Evolutionary conservation across 2,329 filamentous ascomycete species (phyloP).

Genomic region (Madurella mycetomatis): DNA sequence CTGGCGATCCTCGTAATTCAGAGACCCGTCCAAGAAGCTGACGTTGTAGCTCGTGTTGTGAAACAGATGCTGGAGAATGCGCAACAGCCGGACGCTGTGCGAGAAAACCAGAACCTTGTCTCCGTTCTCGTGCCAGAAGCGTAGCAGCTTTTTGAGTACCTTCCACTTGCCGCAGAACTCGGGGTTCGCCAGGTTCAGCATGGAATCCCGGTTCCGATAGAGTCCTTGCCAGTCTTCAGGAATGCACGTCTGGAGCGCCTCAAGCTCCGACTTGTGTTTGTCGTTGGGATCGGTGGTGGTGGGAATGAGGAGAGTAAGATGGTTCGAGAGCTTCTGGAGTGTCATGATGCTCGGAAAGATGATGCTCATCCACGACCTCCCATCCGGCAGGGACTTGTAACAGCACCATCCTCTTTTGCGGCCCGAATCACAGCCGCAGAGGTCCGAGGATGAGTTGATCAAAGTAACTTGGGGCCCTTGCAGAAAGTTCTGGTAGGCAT

Average conservation of each 20-base stretch:
- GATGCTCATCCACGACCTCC: conserved; percentile 62
- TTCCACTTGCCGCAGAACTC: conserved; percentile 98
- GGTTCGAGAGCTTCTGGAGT: conserved; percentile 85
- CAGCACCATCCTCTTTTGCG: conserved; percentile 82
- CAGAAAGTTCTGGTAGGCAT: conserved; percentile 81
- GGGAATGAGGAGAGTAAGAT: conserved; percentile 84
- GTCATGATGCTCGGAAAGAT: conserved; percentile 83
- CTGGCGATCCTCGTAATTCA: conserved; percentile 79
- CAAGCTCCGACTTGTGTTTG: conserved; percentile 73
- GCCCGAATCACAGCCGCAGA: conserved; percentile 65
- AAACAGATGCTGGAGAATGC: conserved; percentile 81
- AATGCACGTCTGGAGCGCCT: conserved; percentile 67
- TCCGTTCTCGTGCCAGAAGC: conserved; percentile 83
- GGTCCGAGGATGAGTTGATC: conserved; percentile 63
- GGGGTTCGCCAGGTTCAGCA: conserved; percentile 76
- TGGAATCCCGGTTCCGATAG: conserved; percentile 70
- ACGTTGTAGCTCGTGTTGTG: conserved; percentile 85
- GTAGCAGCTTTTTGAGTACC: conserved; percentile 77
- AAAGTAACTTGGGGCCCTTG: conserved; percentile 63
- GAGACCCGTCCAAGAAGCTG: conserved; percentile 81
- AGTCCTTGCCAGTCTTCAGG: conserved; percentile 71
- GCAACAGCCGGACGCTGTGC: conserved; percentile 79
- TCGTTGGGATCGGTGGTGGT: conserved; percentile 56
- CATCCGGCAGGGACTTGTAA: conserved; percentile 53
- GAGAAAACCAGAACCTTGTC: conserved; percentile 97